These are phyloP conservation scores for Lactarius psammicola DNA, from an alignment of 768 basidiomycete species.

Conservation along the genomic window DNA sequence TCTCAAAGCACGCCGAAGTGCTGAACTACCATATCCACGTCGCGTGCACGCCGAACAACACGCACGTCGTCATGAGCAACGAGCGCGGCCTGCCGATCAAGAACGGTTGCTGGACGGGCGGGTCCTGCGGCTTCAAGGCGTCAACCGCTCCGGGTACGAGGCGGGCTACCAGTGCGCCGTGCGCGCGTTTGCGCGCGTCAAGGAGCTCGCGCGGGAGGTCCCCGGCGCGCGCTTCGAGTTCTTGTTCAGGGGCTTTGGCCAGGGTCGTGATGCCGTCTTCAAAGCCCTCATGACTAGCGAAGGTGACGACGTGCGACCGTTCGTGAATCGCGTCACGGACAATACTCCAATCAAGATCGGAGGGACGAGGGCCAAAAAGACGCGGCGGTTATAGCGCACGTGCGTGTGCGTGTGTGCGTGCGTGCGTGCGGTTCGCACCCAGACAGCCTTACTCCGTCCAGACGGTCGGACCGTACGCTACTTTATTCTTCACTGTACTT, in stretches of 20 bases:
- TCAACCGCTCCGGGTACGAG: constrained; percentile 77
- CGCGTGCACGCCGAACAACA: constrained; percentile 79
- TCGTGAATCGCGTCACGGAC: constrained; percentile 72
- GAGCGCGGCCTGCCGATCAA: constrained; percentile 45
- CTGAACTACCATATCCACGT: constrained; percentile 61
- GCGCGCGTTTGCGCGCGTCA: constrained; percentile 62
- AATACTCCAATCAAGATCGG: constrained; percentile 90
- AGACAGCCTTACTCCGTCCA: not conserved
- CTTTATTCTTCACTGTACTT: not conserved
- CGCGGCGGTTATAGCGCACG: constrained; percentile 59
- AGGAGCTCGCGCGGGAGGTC: constrained; percentile 41
- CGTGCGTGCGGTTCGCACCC: not conserved
- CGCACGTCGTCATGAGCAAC: constrained; percentile 69
- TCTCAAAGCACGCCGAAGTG: constrained; percentile 6
- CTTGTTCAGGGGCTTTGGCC: constrained; percentile 82
- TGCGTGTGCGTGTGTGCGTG: not conserved
- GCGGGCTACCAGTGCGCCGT: constrained; percentile 89
- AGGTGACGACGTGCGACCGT: constrained; percentile 58
- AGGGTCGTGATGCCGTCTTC: constrained; percentile 80
- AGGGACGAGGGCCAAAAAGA: constrained; percentile 83
- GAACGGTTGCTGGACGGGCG: constrained; percentile 42
- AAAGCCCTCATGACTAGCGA: constrained; percentile 75
- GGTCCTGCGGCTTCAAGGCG: constrained; percentile 82
- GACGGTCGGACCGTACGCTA: not conserved
- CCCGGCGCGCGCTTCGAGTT: constrained; percentile 54